A percentile compares a stretch with the other conserved stretches of the same genome.
Evolutionary conservation across 352 stramenopile genomes (phyloP).

Genomic region (Aphanomyces cochlioides): DNA sequence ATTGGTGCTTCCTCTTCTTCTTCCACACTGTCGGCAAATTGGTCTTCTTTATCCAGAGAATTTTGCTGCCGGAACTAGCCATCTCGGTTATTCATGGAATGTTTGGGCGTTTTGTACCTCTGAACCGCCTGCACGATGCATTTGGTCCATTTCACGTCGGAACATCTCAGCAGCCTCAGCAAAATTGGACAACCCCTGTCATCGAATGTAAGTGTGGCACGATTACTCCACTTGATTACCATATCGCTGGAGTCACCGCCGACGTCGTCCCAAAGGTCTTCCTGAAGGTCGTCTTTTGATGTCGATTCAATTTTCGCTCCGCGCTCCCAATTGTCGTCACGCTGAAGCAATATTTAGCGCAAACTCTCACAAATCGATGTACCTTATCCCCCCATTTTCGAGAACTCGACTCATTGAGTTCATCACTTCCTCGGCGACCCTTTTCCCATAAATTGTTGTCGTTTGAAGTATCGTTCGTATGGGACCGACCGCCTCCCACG

Average conservation of each 20-base stretch:
- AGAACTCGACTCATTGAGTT: background rate
- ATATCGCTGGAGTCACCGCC: conserved; percentile 53
- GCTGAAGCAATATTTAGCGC: conserved; percentile 36
- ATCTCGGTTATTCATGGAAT: background rate
- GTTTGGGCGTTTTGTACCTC: conserved; percentile 13
- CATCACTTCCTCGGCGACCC: conserved; percentile 34
- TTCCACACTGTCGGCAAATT: conserved; percentile 84
- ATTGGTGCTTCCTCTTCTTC: conserved; percentile 33
- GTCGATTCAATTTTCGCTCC: conserved; percentile 40
- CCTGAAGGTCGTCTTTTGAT: conserved; percentile 31
- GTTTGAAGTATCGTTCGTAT: conserved; percentile 49
- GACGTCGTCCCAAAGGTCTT: conserved; percentile 82
- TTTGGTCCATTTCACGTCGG: conserved; percentile 72
- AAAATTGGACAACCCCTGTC: conserved; percentile 76
- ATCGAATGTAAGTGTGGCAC: background rate
- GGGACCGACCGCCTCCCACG: conserved; percentile 39
- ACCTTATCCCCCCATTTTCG: conserved; percentile 29
- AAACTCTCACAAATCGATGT: background rate
- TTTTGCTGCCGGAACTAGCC: conserved; percentile 13
- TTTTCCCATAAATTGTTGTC: conserved; percentile 49
- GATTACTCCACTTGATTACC: conserved; percentile 35
- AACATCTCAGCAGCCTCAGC: conserved; percentile 75
- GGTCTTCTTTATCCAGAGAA: conserved; percentile 34
- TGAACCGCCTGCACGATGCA: conserved; percentile 16
- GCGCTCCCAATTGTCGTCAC: conserved; percentile 56